Evolutionary conservation across 2,329 filamentous ascomycete genomes (phyloP).

Genomic region (Epichloe sylvatica): DNA sequence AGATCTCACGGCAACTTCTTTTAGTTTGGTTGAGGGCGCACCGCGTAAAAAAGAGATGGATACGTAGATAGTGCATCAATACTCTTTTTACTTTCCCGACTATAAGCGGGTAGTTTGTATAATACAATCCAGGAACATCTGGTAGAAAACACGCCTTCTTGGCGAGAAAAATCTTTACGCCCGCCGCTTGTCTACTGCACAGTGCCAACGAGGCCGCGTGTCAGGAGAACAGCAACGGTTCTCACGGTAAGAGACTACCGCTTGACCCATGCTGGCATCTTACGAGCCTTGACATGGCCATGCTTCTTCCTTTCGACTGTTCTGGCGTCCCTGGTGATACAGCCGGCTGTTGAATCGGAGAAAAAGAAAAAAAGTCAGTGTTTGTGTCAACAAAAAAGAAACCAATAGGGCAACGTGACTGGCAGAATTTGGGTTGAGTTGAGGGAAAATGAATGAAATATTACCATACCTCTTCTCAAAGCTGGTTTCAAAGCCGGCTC

Average conservation of each 20-base stretch:
- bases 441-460: background rate
- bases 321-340: slow-evolving; percentile 79
- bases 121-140: background rate
- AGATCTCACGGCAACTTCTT: background rate
- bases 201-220: background rate
- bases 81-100: background rate
- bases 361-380: background rate
- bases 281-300: slow-evolving; percentile 89
- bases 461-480: slow-evolving; percentile 66
- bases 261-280: slow-evolving; percentile 98
- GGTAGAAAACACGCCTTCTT: background rate
- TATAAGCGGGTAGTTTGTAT: background rate
- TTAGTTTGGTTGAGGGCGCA: background rate
- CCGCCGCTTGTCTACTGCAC: background rate
- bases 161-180: background rate
- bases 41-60: background rate
- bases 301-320: slow-evolving; percentile 97
- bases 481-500: slow-evolving; percentile 84
- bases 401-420: background rate
- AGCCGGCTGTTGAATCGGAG: slow-evolving; percentile 53
- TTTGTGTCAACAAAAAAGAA: background rate
- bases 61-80: background rate
- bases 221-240: background rate
- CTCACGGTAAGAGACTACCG: slow-evolving; percentile 25
- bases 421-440: background rate